Conservation (phyloP, 1,284 basidiomycete genomes). For the Ceratobasidium sp. region DNA sequence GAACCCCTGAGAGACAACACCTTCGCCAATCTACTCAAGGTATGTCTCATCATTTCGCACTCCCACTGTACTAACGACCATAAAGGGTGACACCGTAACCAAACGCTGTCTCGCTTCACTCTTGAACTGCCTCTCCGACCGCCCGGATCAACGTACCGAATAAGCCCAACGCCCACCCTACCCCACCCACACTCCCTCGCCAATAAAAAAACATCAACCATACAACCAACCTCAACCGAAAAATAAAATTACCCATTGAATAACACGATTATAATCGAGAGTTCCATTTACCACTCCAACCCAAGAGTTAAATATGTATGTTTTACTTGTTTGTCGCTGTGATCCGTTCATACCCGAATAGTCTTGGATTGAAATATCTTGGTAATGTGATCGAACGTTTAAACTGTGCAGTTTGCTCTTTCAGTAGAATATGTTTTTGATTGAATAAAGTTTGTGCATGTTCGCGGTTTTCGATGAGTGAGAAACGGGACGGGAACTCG, state of each 20-base stretch:
- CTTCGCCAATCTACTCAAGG: constrained; percentile 90
- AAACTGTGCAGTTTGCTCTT: neutral
- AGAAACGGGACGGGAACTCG: neutral
- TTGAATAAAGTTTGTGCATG: constrained; percentile 26
- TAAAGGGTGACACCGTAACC: constrained; percentile 92
- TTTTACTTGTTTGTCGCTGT: constrained; percentile 12
- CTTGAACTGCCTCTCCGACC: constrained; percentile 84
- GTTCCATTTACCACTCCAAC: neutral
- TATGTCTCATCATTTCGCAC: constrained; percentile 54
- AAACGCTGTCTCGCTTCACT: constrained; percentile 96
- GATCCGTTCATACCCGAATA: neutral
- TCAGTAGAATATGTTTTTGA: constrained; percentile 7
- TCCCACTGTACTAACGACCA: neutral
- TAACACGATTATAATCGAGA: constrained; percentile 29
- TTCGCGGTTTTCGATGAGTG: neutral
- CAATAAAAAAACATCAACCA: neutral
- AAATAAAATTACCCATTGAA: constrained; percentile 22
- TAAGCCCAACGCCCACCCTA: constrained; percentile 5
- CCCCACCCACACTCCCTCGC: neutral
- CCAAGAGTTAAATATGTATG: constrained; percentile 7
- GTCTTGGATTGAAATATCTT: constrained; percentile 22
- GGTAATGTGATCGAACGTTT: constrained; percentile 21
- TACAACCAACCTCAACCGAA: neutral
- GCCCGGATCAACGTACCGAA: constrained; percentile 55
- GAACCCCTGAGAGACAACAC: constrained; percentile 96